Base-by-base conservation (phyloP, 441 rosid species). In the Gossypium trilobum region DNA sequence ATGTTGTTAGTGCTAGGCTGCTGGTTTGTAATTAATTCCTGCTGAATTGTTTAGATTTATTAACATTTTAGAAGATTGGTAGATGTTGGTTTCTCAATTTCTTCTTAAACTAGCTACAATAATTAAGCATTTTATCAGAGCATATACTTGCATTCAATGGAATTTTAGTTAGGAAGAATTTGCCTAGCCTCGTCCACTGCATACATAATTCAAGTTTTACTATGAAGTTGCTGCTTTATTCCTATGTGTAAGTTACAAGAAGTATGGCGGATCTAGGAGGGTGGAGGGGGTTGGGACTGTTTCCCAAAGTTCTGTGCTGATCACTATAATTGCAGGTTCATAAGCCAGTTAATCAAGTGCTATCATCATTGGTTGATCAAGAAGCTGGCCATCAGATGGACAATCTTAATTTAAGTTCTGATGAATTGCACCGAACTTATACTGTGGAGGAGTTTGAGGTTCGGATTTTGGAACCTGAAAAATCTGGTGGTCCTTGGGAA, bases 381-480 rank as follows among this genome's bases (percentile, higher is more conserved):
- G 99, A 95, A 83, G 89, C 76, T 78, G 90, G 96, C 79, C 97
- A 91, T 87, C 96, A 91, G 86, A 81, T 87, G 78, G 99, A 92
- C 77, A 89, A 77, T 82, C 93, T 87, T 69, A 92, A 86, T 80
- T 78, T 91, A 77, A 87, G 86, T 81, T 79, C 95, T 73, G 97
- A 88, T 74, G 99, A 95, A 50, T 80, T 88, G 69, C 92, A 87
- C 62, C 88, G 83, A 75, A 88, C 96, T 61, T 95, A 92, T 80
- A 81, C 80, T 57, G 82, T 92, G 50, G 98, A 95, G 68, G 99
- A 95, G 82, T 92, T 87, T 79, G 96, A 95, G 87, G 89, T 95
- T 75, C 93, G 89, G 73, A 88, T 95, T 79, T 65, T 95, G 84
- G 98, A 92, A 82, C 97, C 96, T 31, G 92, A 91, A 77, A 89